phyloP scores from a whole-genome alignment of 2,329 filamentous ascomycete species.

The Diplodia sapinea region DNA sequence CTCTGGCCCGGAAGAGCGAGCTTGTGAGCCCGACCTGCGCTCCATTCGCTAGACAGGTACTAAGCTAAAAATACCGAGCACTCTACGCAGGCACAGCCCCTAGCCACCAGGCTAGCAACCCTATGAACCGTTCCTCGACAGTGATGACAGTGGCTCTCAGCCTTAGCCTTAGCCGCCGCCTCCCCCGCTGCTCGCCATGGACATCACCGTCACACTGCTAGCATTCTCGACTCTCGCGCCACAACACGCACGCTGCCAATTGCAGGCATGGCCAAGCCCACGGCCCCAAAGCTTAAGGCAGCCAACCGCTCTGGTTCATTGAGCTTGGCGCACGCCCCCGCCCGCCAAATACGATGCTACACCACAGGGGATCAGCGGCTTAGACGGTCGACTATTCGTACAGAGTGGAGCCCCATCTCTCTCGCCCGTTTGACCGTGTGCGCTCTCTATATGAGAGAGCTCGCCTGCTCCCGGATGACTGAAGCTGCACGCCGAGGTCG shows the following conservation, averaged over 20 bases:
- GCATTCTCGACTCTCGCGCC: too few relatives aligned
- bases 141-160: not conserved
- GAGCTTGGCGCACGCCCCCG: slow-evolving; percentile 3
- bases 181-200: not conserved
- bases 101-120: not conserved
- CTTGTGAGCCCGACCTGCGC: too few relatives aligned
- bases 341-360: slow-evolving; percentile 23
- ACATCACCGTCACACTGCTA: not conserved
- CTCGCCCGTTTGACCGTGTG: too few relatives aligned
- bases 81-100: not conserved
- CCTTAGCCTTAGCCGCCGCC: not conserved
- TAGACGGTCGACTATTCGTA: slow-evolving; percentile 5
- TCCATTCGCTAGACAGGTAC: not conserved
- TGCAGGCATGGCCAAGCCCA: not conserved
- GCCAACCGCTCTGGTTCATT: not conserved
- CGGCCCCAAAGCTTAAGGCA: slow-evolving; percentile 4
- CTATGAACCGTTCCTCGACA: too few relatives aligned
- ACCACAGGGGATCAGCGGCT: slow-evolving; percentile 19
- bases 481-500: not conserved
- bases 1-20: too few relatives aligned
- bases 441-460: slow-evolving; percentile 6
- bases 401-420: slow-evolving; percentile 9
- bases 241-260: not conserved
- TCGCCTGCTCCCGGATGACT: not conserved
- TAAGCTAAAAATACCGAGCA: slow-evolving; percentile 5